Evolutionary conservation across 1,139 yeast species (phyloP), one percentile per base, ranked within the genome.

Genomic region (Protomyces inouyei): DNA sequence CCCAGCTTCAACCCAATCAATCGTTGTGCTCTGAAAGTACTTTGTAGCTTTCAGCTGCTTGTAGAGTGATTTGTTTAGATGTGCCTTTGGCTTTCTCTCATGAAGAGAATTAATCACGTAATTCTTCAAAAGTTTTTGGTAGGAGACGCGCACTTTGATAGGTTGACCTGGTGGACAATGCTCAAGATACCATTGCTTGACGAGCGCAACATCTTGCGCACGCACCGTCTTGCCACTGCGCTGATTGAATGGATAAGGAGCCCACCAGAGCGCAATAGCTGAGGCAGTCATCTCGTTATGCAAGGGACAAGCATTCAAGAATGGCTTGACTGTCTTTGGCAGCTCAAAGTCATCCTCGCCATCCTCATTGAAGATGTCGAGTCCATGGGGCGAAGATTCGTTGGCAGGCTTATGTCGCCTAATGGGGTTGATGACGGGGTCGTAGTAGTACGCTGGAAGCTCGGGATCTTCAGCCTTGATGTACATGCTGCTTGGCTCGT

Each of bases 1-100:
- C 35, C 97, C 98, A 0, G 98, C 98, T 74, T 95, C 99, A 0
- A 93, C 95, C 99, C 99, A 95, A 74, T 93, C 98, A 60, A 93
- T 86, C 0, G 91, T 82, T 0, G 98, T 93, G 71, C 88, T 87
- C 72, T 91, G 96, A 76, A 95, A 95, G 74, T 84, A 95, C 70
- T 89, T 91, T 0, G 98, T 93, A 52, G 82, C 79, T 67, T 84
- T 85, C 68, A 95, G 80, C 52, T 85, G 81, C 68, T 84, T 84
- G 53, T 93, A 74, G n/a, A 93, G 76, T 51, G 83, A 82, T 8
- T 82, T 78, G 70, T 84, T 86, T 65, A 79, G 80, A 53, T 78
- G 80, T 55, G 73, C 72, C 25, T 73, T 73, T 1, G 81, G 78
- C 6, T 79, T 73, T 48, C 76, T 73, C 23, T 77, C 76, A 69